phyloP scores from a whole-genome alignment of 495 filamentous ascomycete genomes.

The Xylaria intraflava region DNA sequence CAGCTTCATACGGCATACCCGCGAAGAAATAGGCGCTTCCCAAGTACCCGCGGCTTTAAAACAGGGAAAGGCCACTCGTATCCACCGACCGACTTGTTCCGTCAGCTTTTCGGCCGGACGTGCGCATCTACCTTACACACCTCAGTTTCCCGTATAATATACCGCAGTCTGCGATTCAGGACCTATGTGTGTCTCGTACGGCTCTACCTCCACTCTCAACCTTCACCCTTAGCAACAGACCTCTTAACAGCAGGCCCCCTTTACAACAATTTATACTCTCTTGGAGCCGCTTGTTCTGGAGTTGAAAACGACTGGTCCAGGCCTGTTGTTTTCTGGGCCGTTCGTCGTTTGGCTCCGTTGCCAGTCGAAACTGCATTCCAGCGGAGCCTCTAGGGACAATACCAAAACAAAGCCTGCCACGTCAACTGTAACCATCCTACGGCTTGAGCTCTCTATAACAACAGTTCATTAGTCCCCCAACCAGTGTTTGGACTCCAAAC shows the following conservation, averaged over 20 bases:
- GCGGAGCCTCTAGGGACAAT: not conserved
- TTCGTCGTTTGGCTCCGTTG: not conserved
- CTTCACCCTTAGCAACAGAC: slow-evolving; percentile 5
- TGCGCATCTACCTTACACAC: not conserved
- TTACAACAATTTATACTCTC: not conserved
- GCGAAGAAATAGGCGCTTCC: slow-evolving; percentile 4
- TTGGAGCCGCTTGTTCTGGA: not conserved
- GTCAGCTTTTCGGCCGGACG: slow-evolving; percentile 2
- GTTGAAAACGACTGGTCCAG: not conserved
- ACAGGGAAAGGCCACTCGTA: not conserved
- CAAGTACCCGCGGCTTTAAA: not conserved
- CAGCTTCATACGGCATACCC: not conserved
- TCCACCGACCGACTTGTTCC: slow-evolving; percentile 8
- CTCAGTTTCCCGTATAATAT: not conserved
- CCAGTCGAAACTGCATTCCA: slow-evolving; percentile 14
- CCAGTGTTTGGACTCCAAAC: not conserved
- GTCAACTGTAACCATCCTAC: not conserved
- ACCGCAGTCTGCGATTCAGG: not conserved
- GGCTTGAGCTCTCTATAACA: not conserved
- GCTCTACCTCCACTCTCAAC: not conserved
- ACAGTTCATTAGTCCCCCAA: not conserved
- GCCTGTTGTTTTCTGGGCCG: not conserved
- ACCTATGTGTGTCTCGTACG: slow-evolving; percentile 2
- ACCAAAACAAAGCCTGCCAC: slow-evolving; percentile 10
- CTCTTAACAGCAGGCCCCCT: not conserved